Evolutionary conservation across 768 basidiomycete species (phyloP), one percentile per base, ranked within the genome.

Genomic region (Hemileccinum impolitum): DNA sequence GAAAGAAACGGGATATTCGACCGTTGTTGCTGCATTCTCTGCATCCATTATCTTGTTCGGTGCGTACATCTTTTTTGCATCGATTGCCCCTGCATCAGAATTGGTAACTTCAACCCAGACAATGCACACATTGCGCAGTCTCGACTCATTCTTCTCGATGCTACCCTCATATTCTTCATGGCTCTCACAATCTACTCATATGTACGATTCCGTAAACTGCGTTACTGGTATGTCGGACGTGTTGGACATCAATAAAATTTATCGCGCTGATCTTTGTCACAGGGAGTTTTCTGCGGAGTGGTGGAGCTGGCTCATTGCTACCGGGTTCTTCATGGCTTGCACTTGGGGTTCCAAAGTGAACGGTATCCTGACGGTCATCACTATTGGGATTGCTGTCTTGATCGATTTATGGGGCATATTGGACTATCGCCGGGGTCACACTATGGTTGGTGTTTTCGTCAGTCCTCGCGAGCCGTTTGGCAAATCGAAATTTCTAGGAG

Each of bases 291-390:
- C 90, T 0, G 72, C 78, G 0, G 80, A 85, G 54, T 99, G 96
- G 96, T 99, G 94, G 91, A 79, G 80, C 36, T 99, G 96, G 95
- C 75, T 98, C 35, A 65, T 86, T 36, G 77, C 87, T 2, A 97
- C 95, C 2, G 96, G 96, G 17, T 75, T 85, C 48, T 94, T 89
- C 70, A 90, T 99, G 81, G 92, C 94, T 30, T 93, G 93, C 67
- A 91, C 94, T 2, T 90, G 96, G 80, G 92, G 90, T 4, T 95
- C 94, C 62, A 99, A 99, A 70, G 96, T 98, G 71, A 97, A 97
- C 58, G 96, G 96, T 31, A 75, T 98, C 41, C 76, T 99, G 52
- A 93, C 93, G 2, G 97, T 99, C 49, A 47, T 82, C 36, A 81
- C 90, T 13, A 84, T 99, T 56, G 96, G 96, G 2, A 76, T 88